A percentile compares a stretch with the other conserved stretches of the same genome.
phyloP scores from a whole-genome alignment of 352 stramenopile species.

The Globisporangium echinulatum region DNA sequence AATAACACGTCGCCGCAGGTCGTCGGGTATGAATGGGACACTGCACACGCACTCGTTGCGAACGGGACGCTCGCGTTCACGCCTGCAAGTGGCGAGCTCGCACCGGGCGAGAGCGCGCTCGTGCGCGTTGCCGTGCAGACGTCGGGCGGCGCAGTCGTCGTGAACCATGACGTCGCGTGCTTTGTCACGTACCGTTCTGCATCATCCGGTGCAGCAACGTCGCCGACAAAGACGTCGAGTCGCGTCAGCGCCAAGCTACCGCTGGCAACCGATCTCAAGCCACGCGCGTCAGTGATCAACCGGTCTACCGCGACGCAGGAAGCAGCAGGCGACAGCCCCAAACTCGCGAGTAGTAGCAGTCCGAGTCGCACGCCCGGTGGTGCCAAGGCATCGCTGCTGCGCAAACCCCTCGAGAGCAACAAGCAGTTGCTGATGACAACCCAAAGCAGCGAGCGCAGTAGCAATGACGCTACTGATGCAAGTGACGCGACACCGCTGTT shows the following conservation, averaged over 20 bases:
- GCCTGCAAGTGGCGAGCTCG: slow-evolving; percentile 40
- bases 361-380: not conserved
- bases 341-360: not conserved
- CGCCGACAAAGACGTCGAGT: not conserved
- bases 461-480: not conserved
- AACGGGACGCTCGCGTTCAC: slow-evolving; percentile 42
- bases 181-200: slow-evolving; percentile 24
- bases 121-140: slow-evolving; percentile 47
- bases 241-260: not conserved
- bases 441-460: too few species aligned
- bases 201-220: not conserved
- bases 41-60: slow-evolving; percentile 40
- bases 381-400: not conserved
- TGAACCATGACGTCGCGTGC: slow-evolving; percentile 68
- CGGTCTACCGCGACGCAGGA: slow-evolving; percentile 58
- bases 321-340: slow-evolving; percentile 27
- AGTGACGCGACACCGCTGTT: slow-evolving; percentile 24
- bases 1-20: not conserved
- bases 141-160: slow-evolving; percentile 32
- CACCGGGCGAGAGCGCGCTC: slow-evolving; percentile 36
- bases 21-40: slow-evolving; percentile 57
- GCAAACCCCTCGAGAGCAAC: not conserved
- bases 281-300: slow-evolving; percentile 44
- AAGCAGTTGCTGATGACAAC: too few species aligned
- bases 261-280: slow-evolving; percentile 4